Conservation (phyloP, 2,329 filamentous ascomycete genomes). For the Epichloe sibirici region DNA sequence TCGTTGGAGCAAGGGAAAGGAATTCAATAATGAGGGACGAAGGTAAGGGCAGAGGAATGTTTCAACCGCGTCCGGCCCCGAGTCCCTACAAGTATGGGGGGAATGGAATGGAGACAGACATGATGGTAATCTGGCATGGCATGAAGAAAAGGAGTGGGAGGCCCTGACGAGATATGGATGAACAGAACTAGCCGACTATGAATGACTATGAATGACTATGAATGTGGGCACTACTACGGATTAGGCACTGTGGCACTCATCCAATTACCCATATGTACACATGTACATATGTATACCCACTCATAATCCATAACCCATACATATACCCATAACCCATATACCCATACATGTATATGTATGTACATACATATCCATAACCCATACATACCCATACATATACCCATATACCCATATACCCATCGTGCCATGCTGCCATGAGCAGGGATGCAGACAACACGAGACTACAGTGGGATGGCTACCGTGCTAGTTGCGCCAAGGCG, state of each 20-base stretch:
- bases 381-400: no score
- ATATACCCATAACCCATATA: no score
- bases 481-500: neutral
- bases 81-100: neutral
- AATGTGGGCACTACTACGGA: no score
- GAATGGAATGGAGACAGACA: slow-evolving; percentile 1
- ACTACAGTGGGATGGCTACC: neutral
- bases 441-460: slow-evolving; percentile 1
- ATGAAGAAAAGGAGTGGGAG: slow-evolving; percentile 4
- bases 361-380: no score
- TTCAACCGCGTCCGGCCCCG: neutral
- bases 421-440: no score
- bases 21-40: slow-evolving; percentile 9
- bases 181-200: neutral
- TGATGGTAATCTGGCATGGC: neutral
- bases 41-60: slow-evolving; percentile 5
- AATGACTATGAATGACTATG: neutral
- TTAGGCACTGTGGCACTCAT: neutral
- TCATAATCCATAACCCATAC: no score
- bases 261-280: neutral
- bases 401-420: no score
- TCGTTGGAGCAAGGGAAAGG: slow-evolving; percentile 8
- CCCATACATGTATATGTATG: no score
- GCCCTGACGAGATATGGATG: slow-evolving; percentile 6
- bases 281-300: no score